A percentile compares a stretch with the other conserved stretches of the same genome.
phyloP scores from a whole-genome alignment of 495 filamentous ascomycete species.

The Penicillium cataractarum region DNA sequence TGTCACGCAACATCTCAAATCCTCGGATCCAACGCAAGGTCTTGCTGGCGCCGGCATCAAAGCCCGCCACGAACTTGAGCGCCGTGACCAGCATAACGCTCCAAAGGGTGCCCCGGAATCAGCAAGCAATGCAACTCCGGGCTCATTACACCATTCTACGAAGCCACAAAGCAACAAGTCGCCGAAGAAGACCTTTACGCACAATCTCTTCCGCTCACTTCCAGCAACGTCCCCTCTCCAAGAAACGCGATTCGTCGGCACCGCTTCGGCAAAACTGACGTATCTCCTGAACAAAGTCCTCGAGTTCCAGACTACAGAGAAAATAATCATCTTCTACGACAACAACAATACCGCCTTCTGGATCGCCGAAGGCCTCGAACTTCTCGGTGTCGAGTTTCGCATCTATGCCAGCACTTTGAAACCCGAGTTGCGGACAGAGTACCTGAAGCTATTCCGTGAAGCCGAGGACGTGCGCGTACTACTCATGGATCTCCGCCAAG shows the following conservation, averaged over 20 bases:
- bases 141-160: slow-evolving; percentile 21
- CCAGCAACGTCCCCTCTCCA: slow-evolving; percentile 56
- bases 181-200: slow-evolving; percentile 40
- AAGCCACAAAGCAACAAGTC: slow-evolving; percentile 35
- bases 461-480: slow-evolving; percentile 68
- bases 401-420: slow-evolving; percentile 79
- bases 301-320: slow-evolving; percentile 68
- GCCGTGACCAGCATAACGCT: slow-evolving; percentile 22
- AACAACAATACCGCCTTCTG: slow-evolving; percentile 82
- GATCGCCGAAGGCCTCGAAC: slow-evolving; percentile 79
- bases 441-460: slow-evolving; percentile 77
- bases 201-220: slow-evolving; percentile 39
- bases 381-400: slow-evolving; percentile 73
- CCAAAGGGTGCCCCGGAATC: neutral
- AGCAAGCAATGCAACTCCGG: slow-evolving; percentile 7
- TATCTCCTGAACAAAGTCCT: slow-evolving; percentile 78
- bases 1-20: slow-evolving; percentile 56
- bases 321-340: slow-evolving; percentile 94
- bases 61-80: slow-evolving; percentile 35
- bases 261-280: slow-evolving; percentile 83
- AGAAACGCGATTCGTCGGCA: slow-evolving; percentile 70
- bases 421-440: slow-evolving; percentile 62
- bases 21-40: slow-evolving; percentile 52
- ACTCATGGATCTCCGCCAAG: slow-evolving; percentile 87
- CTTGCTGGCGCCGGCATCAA: slow-evolving; percentile 54